Conservation (phyloP, 2,329 filamentous ascomycete genomes). For the Thielaviopsis ethacetica region DNA sequence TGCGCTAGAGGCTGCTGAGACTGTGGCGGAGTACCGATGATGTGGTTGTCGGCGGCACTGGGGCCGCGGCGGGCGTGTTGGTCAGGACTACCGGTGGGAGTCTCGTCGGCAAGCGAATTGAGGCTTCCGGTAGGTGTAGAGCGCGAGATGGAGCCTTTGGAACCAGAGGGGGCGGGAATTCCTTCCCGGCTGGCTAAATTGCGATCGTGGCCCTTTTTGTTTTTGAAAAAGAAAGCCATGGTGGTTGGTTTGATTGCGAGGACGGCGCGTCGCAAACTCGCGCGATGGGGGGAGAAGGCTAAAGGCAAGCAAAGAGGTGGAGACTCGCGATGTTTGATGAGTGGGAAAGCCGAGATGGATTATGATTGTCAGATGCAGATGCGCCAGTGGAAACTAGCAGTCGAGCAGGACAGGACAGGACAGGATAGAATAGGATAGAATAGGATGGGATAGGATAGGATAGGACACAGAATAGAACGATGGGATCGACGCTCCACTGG, state of each 20-base stretch:
- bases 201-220: conserved; percentile 59
- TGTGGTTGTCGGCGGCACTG: conserved; percentile 16
- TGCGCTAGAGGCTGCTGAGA: conserved; percentile 1
- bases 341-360: neutral
- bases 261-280: conserved; percentile 3
- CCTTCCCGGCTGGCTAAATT: conserved; percentile 35
- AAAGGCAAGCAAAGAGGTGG: neutral
- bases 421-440: too few species aligned
- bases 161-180: conserved; percentile 11
- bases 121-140: conserved; percentile 65
- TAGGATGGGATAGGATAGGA: too few species aligned
- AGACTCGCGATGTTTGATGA: neutral
- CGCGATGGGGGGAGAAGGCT: neutral
- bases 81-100: conserved; percentile 45
- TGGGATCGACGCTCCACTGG: too few species aligned
- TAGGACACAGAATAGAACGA: too few species aligned
- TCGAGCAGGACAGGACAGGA: too few species aligned
- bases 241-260: conserved; percentile 10
- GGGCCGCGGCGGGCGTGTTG: conserved; percentile 41
- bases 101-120: conserved; percentile 50
- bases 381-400: too few species aligned
- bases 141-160: conserved; percentile 35
- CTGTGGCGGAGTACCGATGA: conserved; percentile 1
- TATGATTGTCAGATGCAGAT: neutral
- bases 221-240: conserved; percentile 75